These are phyloP conservation scores for Verticillium albo-atrum DNA, from an alignment of 2,329 filamentous ascomycete species.

Conservation along the genomic window DNA sequence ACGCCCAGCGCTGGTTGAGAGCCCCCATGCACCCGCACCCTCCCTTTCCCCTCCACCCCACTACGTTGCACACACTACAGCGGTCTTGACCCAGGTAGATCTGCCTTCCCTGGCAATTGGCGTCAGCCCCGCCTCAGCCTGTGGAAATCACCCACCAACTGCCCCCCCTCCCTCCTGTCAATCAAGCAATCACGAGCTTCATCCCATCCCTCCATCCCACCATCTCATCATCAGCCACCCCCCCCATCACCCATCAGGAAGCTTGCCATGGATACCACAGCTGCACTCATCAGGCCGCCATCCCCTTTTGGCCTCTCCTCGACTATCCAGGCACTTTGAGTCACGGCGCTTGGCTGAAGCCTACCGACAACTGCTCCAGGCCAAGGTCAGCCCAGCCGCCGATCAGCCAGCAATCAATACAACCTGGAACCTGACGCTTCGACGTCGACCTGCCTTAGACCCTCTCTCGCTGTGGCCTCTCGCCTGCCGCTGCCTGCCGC, in stretches of 20 bases:
- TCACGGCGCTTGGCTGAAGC: neutral
- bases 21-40: neutral
- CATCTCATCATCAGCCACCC: neutral
- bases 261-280: neutral
- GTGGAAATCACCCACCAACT: neutral
- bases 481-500: neutral
- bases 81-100: neutral
- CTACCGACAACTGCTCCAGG: neutral
- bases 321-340: neutral
- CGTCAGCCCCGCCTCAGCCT: neutral
- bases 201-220: neutral
- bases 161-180: neutral
- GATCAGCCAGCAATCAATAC: neutral
- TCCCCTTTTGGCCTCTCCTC: neutral
- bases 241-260: neutral
- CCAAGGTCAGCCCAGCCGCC: neutral
- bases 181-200: neutral
- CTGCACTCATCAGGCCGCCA: neutral
- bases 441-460: neutral
- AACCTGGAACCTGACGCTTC: neutral
- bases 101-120: neutral
- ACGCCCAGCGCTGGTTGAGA: neutral
- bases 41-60: no score
- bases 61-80: no score
- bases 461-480: neutral